A percentile compares a stretch with the other conserved stretches of the same genome.
These are phyloP conservation scores for Spinellus fusiger DNA, from an alignment of 192 early-diverging fungal genomes.

Conservation along the genomic window DNA sequence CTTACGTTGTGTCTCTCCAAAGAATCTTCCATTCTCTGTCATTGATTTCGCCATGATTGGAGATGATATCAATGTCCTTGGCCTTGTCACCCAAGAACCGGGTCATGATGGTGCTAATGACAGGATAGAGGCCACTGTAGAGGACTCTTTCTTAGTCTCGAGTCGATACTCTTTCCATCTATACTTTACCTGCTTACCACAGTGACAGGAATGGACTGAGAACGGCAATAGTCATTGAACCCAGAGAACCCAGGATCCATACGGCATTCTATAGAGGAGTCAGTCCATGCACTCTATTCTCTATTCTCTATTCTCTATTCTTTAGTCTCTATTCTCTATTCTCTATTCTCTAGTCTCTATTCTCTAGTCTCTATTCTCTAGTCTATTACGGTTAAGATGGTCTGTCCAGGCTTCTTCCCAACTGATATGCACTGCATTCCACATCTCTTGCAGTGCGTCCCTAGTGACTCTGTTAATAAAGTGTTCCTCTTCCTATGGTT, in stretches of 20 bases:
- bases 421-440: conserved; percentile 28
- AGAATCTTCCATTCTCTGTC: conserved; percentile 53
- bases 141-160: neutral
- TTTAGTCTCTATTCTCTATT: neutral
- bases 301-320: neutral
- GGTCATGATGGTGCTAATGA: conserved; percentile 47
- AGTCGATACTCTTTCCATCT: neutral
- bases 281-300: neutral
- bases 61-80: conserved; percentile 47
- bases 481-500: neutral
- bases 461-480: conserved; percentile 5
- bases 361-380: neutral
- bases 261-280: conserved; percentile 34
- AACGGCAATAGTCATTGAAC: conserved; percentile 46
- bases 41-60: conserved; percentile 46
- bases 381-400: conserved; percentile 19
- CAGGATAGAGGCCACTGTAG: conserved; percentile 47
- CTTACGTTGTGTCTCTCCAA: conserved; percentile 39
- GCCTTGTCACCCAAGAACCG: conserved; percentile 43
- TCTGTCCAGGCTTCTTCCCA: conserved; percentile 36
- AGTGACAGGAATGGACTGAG: conserved; percentile 51
- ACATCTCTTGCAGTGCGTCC: conserved; percentile 31
- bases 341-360: neutral
- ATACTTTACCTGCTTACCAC: conserved; percentile 50
- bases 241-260: conserved; percentile 56